A percentile compares a stretch with the other conserved stretches of the same genome.
Evolutionary conservation across 768 basidiomycete genomes (phyloP).

Genomic region (Rhizopogon vesiculosus): DNA sequence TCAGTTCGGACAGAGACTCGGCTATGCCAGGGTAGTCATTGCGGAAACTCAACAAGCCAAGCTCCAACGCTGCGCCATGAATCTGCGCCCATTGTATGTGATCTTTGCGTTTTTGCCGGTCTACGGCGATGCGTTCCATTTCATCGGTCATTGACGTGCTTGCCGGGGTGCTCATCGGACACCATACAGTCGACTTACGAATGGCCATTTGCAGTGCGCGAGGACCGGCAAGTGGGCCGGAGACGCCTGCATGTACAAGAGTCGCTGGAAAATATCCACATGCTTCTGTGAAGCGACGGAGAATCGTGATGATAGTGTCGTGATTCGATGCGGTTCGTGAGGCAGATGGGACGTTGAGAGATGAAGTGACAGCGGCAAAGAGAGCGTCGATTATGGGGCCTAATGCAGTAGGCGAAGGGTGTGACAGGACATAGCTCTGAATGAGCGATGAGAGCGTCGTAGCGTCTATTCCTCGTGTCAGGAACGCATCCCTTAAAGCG

Average conservation of each 20-base stretch:
- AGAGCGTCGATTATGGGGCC: constrained; percentile 47
- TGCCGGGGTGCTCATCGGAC: constrained; percentile 22
- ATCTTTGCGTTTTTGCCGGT: constrained; percentile 58
- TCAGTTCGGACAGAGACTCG: constrained; percentile 51
- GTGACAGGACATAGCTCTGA: constrained; percentile 41
- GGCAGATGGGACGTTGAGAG: constrained; percentile 15
- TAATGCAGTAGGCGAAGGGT: constrained; percentile 47
- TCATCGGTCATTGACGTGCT: constrained; percentile 45
- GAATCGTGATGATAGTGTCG: constrained; percentile 32
- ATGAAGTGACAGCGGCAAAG: constrained; percentile 44
- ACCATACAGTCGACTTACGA: constrained; percentile 54
- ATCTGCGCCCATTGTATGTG: constrained; percentile 66
- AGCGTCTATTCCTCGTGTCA: constrained; percentile 37
- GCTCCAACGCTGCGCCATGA: constrained; percentile 59
- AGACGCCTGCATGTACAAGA: constrained; percentile 48
- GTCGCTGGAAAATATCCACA: constrained; percentile 44
- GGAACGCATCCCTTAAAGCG: constrained; percentile 27
- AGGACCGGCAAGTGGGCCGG: constrained; percentile 51
- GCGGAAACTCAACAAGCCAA: constrained; percentile 45
- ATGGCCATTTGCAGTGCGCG: constrained; percentile 57
- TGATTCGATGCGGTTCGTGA: constrained; percentile 30
- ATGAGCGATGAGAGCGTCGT: constrained; percentile 51
- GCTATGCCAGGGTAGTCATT: constrained; percentile 35
- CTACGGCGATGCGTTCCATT: constrained; percentile 57
- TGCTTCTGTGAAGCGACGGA: constrained; percentile 50